Percentiles rank a stretch among this genome's conserved stretches.
Evolutionary conservation across 805 yeast genomes (phyloP).

Genomic region (Candida nitratophila): DNA sequence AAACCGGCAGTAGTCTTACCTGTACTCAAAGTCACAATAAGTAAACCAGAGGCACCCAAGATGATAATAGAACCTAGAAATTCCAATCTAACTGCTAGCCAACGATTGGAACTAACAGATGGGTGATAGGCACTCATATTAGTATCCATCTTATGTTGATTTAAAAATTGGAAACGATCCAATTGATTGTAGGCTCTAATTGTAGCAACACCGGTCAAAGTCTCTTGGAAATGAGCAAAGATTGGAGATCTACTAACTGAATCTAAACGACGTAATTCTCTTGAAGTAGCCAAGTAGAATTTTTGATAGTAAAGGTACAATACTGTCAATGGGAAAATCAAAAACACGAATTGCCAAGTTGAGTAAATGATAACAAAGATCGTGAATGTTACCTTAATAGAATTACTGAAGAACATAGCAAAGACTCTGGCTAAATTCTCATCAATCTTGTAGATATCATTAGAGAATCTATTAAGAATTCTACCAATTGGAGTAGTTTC

Average conservation of each 20-base stretch:
- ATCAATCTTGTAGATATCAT: conserved; percentile 84
- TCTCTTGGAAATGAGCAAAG: conserved; percentile 79
- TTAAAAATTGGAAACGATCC: conserved; percentile 54
- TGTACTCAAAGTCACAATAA: conserved; percentile 59
- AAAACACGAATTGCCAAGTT: conserved; percentile 77
- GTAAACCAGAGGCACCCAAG: conserved; percentile 75
- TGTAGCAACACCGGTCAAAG: conserved; percentile 66
- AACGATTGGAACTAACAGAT: conserved; percentile 85
- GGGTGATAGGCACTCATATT: conserved; percentile 93
- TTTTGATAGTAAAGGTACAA: conserved; percentile 69
- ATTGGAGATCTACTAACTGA: conserved; percentile 76
- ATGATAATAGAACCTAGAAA: conserved; percentile 86
- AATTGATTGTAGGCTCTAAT: conserved; percentile 70
- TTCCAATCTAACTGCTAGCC: conserved; percentile 95
- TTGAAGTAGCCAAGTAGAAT: conserved; percentile 66
- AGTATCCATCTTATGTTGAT: conserved; percentile 66
- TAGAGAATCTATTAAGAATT: conserved; percentile 83
- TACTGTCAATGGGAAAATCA: conserved; percentile 62
- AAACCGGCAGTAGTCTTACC: conserved; percentile 82
- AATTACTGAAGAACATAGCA: conserved; percentile 57
- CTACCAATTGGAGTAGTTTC: conserved; percentile 96
- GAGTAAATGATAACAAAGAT: conserved; percentile 73
- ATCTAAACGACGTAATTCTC: conserved; percentile 79
- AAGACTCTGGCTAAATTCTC: conserved; percentile 68
- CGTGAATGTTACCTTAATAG: conserved; percentile 64